Conservation (phyloP, 306 rosid genomes). For the Medicago arabica region DNA sequence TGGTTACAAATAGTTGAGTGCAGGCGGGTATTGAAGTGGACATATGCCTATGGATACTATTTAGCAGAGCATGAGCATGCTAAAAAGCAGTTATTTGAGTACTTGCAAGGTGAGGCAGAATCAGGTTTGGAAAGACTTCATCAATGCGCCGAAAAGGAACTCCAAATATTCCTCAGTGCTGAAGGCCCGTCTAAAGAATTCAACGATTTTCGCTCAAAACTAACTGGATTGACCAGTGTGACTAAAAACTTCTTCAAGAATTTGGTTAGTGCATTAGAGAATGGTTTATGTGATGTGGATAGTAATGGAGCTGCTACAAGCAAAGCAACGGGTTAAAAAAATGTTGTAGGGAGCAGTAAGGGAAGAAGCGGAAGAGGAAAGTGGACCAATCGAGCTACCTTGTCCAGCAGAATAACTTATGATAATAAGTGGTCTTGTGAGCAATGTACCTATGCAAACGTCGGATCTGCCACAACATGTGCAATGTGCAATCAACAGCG, state of each 20-base stretch:
- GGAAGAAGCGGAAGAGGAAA: slow-evolving; percentile 64
- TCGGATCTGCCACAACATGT: slow-evolving; percentile 47
- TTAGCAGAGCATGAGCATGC: slow-evolving; percentile 80
- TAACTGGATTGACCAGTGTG: slow-evolving; percentile 77
- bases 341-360: slow-evolving; percentile 55
- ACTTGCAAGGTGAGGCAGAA: slow-evolving; percentile 85
- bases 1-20: slow-evolving; percentile 87
- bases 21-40: slow-evolving; percentile 96
- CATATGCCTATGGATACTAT: slow-evolving; percentile 94
- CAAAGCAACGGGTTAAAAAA: slow-evolving; percentile 58
- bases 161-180: slow-evolving; percentile 60
- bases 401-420: slow-evolving; percentile 41
- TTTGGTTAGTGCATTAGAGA: slow-evolving; percentile 72
- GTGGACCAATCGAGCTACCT: slow-evolving; percentile 38
- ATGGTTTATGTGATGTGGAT: slow-evolving; percentile 61
- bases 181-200: slow-evolving; percentile 68
- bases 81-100: slow-evolving; percentile 78
- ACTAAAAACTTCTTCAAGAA: slow-evolving; percentile 72
- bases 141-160: slow-evolving; percentile 84
- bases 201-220: slow-evolving; percentile 76
- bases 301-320: slow-evolving; percentile 62
- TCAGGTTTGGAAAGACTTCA: slow-evolving; percentile 86
- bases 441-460: slow-evolving; percentile 56
- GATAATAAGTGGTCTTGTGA: slow-evolving; percentile 56
- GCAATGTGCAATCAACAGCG: slow-evolving; percentile 60